Evolutionary conservation across 345 rosid species (phyloP).

Genomic region (Citrus glauca): DNA sequence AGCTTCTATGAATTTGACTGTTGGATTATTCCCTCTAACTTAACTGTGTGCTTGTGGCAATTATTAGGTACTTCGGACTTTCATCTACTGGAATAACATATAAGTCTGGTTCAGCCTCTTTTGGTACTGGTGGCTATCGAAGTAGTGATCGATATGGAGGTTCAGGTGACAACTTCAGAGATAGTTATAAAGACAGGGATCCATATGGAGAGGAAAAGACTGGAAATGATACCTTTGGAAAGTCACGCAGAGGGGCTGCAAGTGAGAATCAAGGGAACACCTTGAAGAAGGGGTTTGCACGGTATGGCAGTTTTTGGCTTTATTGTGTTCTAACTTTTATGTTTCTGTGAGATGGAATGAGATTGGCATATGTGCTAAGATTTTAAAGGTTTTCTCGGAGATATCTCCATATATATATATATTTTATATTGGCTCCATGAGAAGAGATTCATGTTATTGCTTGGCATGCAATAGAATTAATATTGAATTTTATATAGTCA

Average conservation of each 20-base stretch:
- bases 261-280: conserved; percentile 39
- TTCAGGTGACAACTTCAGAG: conserved; percentile 46
- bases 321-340: conserved; percentile 1
- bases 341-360: neutral
- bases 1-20: neutral
- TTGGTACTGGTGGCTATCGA: conserved; percentile 41
- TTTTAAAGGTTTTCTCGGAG: neutral
- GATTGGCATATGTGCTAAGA: neutral
- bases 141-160: conserved; percentile 55
- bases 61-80: conserved; percentile 79
- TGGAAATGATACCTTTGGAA: conserved; percentile 54
- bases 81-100: conserved; percentile 76
- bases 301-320: conserved; percentile 47
- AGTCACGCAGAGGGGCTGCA: conserved; percentile 39
- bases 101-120: conserved; percentile 66
- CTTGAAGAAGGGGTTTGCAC: conserved; percentile 43
- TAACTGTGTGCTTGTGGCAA: conserved; percentile 7
- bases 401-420: too few relatives aligned
- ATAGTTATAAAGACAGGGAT: conserved; percentile 47
- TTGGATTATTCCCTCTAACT: conserved; percentile 4
- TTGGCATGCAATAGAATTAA: neutral
- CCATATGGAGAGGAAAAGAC: conserved; percentile 30
- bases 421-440: too few relatives aligned
- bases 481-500: too few relatives aligned
- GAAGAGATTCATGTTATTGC: neutral